Evolutionary conservation across 2,329 filamentous ascomycete species (phyloP).

Genomic region (Sporothrix brunneoviolacea): DNA sequence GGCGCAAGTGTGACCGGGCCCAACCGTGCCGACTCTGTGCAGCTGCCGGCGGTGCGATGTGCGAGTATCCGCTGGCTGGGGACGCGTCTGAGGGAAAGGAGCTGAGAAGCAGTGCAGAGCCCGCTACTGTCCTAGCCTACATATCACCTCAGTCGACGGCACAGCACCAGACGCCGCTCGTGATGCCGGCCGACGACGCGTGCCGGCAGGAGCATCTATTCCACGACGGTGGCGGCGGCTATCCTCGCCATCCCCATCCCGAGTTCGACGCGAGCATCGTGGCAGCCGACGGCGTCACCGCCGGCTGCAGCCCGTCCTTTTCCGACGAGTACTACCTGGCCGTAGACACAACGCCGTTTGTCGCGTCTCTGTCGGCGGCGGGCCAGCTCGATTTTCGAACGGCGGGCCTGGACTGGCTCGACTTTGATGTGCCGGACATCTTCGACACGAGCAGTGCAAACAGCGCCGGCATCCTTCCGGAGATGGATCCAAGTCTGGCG

Average conservation of each 20-base stretch:
- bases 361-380: slow-evolving; percentile 9
- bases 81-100: too few species aligned
- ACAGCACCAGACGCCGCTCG: neutral
- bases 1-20: slow-evolving; percentile 22
- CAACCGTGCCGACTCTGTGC: slow-evolving; percentile 22
- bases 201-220: neutral
- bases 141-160: neutral
- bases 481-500: neutral
- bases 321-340: slow-evolving; percentile 12
- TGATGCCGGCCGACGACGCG: neutral
- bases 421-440: slow-evolving; percentile 14
- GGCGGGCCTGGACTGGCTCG: slow-evolving; percentile 16
- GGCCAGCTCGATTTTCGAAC: slow-evolving; percentile 15
- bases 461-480: neutral
- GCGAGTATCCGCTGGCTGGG: slow-evolving; percentile 18
- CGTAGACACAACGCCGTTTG: slow-evolving; percentile 8
- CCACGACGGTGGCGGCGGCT: neutral
- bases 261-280: too few species aligned
- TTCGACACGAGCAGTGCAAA: neutral
- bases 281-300: neutral
- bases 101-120: too few species aligned
- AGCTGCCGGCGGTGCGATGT: slow-evolving; percentile 12
- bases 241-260: too few species aligned
- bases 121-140: too few species aligned
- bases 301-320: slow-evolving; percentile 7